phyloP scores from a whole-genome alignment of 2,329 filamentous ascomycete genomes.

The Trichoderma sp. region DNA sequence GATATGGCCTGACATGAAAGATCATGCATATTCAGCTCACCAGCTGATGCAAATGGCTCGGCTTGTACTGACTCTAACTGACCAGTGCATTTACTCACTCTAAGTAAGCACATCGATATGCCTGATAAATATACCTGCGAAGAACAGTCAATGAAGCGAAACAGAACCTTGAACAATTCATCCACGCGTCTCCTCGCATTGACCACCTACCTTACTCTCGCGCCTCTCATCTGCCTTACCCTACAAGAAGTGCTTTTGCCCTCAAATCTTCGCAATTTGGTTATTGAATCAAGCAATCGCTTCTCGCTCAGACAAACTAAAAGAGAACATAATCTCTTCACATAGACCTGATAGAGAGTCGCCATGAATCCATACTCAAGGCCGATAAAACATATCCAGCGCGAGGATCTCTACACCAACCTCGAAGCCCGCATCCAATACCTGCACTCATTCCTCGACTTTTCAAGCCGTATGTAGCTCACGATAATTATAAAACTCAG shows the following conservation, averaged over 20 bases:
- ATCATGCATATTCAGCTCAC: conserved; percentile 24
- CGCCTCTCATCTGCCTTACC: background rate
- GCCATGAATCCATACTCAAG: conserved; percentile 31
- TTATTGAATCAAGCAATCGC: background rate
- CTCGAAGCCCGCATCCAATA: conserved; percentile 71
- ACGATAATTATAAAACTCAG: background rate
- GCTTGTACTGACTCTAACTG: background rate
- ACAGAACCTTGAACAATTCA: background rate
- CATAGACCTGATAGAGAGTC: background rate
- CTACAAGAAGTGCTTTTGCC: background rate
- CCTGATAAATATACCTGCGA: conserved; percentile 3
- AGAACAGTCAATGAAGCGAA: background rate
- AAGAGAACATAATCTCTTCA: too few species aligned
- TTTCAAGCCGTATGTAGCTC: conserved; percentile 63
- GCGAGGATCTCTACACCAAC: conserved; percentile 70
- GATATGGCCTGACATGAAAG: conserved; percentile 19
- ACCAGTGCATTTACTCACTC: background rate
- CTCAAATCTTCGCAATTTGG: background rate
- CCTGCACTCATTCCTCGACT: conserved; percentile 75
- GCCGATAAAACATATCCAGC: conserved; percentile 63
- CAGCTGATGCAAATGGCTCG: conserved; percentile 15
- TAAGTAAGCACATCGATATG: background rate
- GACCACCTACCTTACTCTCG: background rate
- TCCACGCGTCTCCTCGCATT: background rate
- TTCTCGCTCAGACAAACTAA: too few species aligned